Base-by-base conservation (phyloP, 1,284 basidiomycete species). In the Pseudozyma flocculosa region DNA sequence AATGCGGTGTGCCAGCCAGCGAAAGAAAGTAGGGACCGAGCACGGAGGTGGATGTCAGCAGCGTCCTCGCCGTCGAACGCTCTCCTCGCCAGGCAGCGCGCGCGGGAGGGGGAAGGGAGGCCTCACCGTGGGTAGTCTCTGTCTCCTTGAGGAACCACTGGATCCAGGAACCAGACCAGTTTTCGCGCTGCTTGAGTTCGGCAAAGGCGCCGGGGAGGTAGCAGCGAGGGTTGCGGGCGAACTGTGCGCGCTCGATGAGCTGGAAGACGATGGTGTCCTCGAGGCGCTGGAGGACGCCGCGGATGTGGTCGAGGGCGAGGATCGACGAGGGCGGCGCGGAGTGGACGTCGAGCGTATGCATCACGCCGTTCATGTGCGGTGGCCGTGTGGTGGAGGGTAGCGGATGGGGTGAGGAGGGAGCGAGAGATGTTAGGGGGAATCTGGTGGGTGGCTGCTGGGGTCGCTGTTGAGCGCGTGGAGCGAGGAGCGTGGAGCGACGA, bases 261-360 rank as follows among this genome's bases (percentile, higher is more conserved):
- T 73, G 68, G 93, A 98, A 98, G 77, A 97, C 95, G 81, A 99
- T 98, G 19, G 94, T 98, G 70, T 99, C 95, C 77, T 99, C 95
- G 19, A 98, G 85, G 18, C 95, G 85, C 64, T 85, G 87, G 17
- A 99, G 83, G 48, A 92, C 88, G 18, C 86, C 86, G 54, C 95
- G 84, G 70, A 99, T 97, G 52, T 86, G 83, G 50, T 91, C 87
- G 23, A 95, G 82, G 22, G 87, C 88, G 22, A 96, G 84, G 10
- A 92, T 70, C 21, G 70, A 57, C n/a, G 54, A 50, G 13, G 55
- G 45, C 14, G 48, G 56, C 9, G 64, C 64, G 45, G 57, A 61
- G 50, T 68, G 70, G 46, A 72, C 55, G 47, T 70, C 68, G 54
- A 70, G 65, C 39, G 67, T 62, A 43, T 70, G 58, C 62, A 65